Base-by-base conservation (phyloP, 441 rosid species). In the Pelargonium hybrid region DNA sequence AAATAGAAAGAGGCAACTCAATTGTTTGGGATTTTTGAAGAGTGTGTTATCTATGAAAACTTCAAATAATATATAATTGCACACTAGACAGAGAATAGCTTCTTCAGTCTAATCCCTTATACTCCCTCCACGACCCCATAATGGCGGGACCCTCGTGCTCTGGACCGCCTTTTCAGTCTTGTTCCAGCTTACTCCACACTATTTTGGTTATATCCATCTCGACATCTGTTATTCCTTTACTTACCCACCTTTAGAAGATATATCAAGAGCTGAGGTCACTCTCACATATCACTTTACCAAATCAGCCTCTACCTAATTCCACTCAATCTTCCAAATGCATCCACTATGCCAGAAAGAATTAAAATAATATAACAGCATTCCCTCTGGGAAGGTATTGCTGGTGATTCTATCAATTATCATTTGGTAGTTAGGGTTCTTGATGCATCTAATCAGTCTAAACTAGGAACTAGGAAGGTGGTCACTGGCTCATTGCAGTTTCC, bases 261-360 rank as follows among this genome's bases (percentile, higher is more conserved):
- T 7, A 37, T 37, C 41, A 7, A 37, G 41, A 37, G 41, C 41
- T 37, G 41, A 37, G 9, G 41, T 7, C 65, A 23, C 65, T 37
- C 41, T 59, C 65, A 25, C 14, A 59, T 59, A 59, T 59, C 65
- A 59, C 65, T 59, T 8, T 31, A 18, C 65, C 65, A 23, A 59
- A 59, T 59, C 11, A 21, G 65, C 34, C 34, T 37, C 41, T 59
- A 59, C 65, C 25, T 21, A 59, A 7, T 31, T 25, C 15, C 13
- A 10, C 10, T 23, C 41, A 37, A 7, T 37, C 41, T 37, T 37
- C 41, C 41, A 37, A 4, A 37, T 37, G 41, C 41, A 37, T 37
- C 41, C 41, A 34, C 39, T 6, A 1, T 34, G 39, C 39, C 21
- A 31, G 23, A 21, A 59, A 59, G 6, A 2, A 59, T 21, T 23